phyloP scores from a whole-genome alignment of 1,139 yeast species.

The Yamadazyma blattariae region DNA sequence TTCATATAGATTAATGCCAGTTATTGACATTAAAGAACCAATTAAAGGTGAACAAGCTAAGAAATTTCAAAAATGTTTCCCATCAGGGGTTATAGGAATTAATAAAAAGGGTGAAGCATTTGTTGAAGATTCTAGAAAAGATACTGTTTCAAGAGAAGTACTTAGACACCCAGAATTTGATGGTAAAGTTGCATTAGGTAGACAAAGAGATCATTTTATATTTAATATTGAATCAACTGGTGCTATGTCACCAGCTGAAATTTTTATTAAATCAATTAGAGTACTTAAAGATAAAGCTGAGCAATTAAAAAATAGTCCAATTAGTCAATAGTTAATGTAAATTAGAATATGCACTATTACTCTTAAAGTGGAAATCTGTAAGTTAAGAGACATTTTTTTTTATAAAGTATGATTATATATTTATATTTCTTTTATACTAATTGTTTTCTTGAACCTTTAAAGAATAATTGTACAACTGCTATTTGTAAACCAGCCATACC shows the following conservation, averaged over 20 bases:
- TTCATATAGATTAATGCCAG: conserved; percentile 93
- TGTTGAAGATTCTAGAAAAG: conserved; percentile 86
- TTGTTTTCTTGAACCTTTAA: conserved; percentile 81
- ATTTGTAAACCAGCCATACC: conserved; percentile 87
- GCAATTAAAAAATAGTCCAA: conserved; percentile 75
- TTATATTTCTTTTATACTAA: conserved; percentile 54
- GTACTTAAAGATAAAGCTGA: conserved; percentile 84
- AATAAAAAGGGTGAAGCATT: conserved; percentile 67
- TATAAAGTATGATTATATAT: background rate
- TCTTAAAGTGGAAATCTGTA: too few species aligned
- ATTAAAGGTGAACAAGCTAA: conserved; percentile 75
- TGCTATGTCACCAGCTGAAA: conserved; percentile 95
- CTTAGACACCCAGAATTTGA: conserved; percentile 88
- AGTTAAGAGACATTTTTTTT: too few species aligned
- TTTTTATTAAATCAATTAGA: conserved; percentile 85
- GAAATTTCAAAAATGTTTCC: conserved; percentile 85
- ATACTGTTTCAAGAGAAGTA: conserved; percentile 95
- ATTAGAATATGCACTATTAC: conserved; percentile 1
- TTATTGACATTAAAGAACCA: conserved; percentile 72
- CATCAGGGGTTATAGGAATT: conserved; percentile 87
- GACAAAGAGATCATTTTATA: conserved; percentile 88
- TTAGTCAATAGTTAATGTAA: conserved; percentile 44
- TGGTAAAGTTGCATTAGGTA: conserved; percentile 85
- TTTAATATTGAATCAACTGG: conserved; percentile 95
- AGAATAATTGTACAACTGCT: conserved; percentile 78